Percentiles rank a stretch among this genome's conserved stretches.
Evolutionary conservation across 2,329 filamentous ascomycete genomes (phyloP).

Genomic region (Fonsecaea pedrosoi): DNA sequence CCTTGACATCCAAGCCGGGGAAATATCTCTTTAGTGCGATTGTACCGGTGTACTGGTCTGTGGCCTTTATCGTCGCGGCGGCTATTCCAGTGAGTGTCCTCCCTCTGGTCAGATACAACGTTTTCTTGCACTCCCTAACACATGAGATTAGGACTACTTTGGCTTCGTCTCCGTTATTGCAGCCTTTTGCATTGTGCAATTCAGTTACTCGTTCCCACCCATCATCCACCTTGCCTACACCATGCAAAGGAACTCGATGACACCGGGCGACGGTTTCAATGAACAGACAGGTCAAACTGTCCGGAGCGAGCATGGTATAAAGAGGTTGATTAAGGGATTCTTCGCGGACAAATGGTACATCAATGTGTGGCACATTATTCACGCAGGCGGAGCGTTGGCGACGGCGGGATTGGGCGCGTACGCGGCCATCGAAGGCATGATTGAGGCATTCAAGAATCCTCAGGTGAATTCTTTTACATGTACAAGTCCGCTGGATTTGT

Average conservation of each 20-base stretch:
- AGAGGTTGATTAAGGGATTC: conserved; percentile 40
- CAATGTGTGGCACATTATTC: conserved; percentile 42
- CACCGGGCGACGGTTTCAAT: conserved; percentile 38
- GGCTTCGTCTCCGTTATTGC: conserved; percentile 43
- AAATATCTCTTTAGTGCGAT: conserved; percentile 43
- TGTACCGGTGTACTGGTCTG: conserved; percentile 42
- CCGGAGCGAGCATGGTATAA: conserved; percentile 22
- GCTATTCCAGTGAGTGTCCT: conserved; percentile 39
- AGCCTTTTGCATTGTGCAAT: conserved; percentile 42
- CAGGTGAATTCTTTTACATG: conserved; percentile 45
- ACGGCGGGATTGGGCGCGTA: conserved; percentile 42
- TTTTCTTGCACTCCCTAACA: conserved; percentile 1
- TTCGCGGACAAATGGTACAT: conserved; percentile 40
- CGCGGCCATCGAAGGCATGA: conserved; percentile 42
- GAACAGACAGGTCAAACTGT: conserved; percentile 36
- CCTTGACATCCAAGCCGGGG: conserved; percentile 48
- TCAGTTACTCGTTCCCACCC: conserved; percentile 45
- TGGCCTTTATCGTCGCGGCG: conserved; percentile 43
- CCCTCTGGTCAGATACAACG: not conserved
- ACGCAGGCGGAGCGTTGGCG: conserved; percentile 40
- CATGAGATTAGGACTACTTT: conserved; percentile 29
- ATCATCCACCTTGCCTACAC: conserved; percentile 43
- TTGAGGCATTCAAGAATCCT: conserved; percentile 42
- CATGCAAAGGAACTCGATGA: conserved; percentile 42
- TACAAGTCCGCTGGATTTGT: conserved; percentile 42